These are phyloP conservation scores for Echium plantagineum DNA, from an alignment of 257 asterid genomes.

Conservation along the genomic window DNA sequence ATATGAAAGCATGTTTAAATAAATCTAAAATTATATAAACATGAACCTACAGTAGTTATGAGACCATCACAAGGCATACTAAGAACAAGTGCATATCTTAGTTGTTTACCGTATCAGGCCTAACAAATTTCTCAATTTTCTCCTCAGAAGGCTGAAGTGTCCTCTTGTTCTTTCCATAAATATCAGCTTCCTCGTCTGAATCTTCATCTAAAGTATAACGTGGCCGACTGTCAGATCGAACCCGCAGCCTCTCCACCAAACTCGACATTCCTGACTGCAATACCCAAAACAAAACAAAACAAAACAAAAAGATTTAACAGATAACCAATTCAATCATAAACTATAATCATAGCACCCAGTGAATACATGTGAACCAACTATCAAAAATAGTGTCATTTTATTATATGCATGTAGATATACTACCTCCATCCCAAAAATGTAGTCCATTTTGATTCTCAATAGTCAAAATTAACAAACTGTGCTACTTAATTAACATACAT, in stretches of 20 bases:
- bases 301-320: background rate
- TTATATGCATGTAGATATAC: too few relatives aligned
- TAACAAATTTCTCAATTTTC: constrained; percentile 23
- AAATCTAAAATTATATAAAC: background rate
- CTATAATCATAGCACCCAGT: too few relatives aligned
- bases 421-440: too few relatives aligned
- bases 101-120: constrained; percentile 31
- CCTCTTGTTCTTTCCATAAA: constrained; percentile 17
- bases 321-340: too few relatives aligned
- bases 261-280: constrained; percentile 36
- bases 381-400: too few relatives aligned
- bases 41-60: background rate
- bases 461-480: too few relatives aligned
- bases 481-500: too few relatives aligned
- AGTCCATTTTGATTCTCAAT: too few relatives aligned
- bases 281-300: background rate
- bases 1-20: too few relatives aligned
- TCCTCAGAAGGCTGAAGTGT: constrained; percentile 16
- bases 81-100: background rate
- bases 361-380: background rate
- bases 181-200: constrained; percentile 67
- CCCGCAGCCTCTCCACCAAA: constrained; percentile 56
- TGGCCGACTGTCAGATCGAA: constrained; percentile 77
- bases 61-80: background rate
- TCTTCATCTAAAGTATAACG: constrained; percentile 61